Evolutionary conservation across 78 protist species (phyloP).

Genomic region (Thecamonas trahens): DNA sequence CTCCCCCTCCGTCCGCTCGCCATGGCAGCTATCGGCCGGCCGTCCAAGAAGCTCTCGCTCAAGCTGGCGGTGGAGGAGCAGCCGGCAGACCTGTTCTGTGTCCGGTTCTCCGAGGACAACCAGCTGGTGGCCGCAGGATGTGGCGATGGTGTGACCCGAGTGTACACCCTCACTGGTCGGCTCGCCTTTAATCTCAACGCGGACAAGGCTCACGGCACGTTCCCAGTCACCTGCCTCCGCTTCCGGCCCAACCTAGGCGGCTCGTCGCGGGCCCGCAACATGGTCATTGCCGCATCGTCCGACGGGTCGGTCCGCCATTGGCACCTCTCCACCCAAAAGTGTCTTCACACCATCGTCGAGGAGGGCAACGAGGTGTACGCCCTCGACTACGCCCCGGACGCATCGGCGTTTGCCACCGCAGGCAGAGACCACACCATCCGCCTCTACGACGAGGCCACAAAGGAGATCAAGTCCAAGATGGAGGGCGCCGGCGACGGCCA

Average conservation of each 20-base stretch:
- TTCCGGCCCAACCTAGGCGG: too few relatives aligned
- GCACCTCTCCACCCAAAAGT: conserved; percentile 14
- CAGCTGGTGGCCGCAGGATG: conserved; percentile 15
- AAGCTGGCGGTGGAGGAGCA: too few relatives aligned
- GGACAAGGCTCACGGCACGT: too few relatives aligned
- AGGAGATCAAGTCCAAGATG: not conserved
- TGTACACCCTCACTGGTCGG: too few relatives aligned
- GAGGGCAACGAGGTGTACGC: conserved; percentile 1
- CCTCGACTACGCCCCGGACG: not conserved
- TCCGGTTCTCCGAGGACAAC: conserved; percentile 12
- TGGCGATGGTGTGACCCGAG: conserved; percentile 6
- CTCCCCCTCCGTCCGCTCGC: too few relatives aligned
- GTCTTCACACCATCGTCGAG: conserved; percentile 13
- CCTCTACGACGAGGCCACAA: conserved; percentile 45
- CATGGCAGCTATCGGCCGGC: too few relatives aligned
- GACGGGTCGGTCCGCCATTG: conserved; percentile 20
- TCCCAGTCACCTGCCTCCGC: too few relatives aligned
- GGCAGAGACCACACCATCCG: conserved; percentile 38
- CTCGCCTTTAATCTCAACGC: too few relatives aligned
- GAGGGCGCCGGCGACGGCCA: conserved; percentile 25
- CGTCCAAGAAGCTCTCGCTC: too few relatives aligned
- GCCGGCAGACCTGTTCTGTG: conserved; percentile 3
- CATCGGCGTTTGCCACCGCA: conserved; percentile 17
- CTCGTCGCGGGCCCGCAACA: too few relatives aligned
- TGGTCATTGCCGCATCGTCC: not conserved